Conservation (phyloP, 768 basidiomycete species). For the Cyathus striatus region DNA sequence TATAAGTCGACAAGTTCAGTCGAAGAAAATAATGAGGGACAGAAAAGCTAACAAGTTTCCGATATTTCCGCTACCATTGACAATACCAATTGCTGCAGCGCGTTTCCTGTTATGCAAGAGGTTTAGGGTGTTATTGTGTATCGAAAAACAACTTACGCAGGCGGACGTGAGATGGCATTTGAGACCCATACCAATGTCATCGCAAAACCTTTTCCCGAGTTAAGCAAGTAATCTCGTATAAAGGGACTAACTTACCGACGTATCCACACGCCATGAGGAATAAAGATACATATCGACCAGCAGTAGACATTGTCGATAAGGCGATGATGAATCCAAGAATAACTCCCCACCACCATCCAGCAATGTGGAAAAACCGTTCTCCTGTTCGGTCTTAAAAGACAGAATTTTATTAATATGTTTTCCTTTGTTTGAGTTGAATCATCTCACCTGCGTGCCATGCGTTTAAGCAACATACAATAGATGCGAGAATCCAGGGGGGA, state of each 20-base stretch:
- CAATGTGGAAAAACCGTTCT: conserved; percentile 61
- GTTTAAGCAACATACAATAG: conserved; percentile 42
- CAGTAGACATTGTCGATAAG: conserved; percentile 45
- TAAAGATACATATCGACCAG: conserved; percentile 53
- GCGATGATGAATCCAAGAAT: conserved; percentile 60
- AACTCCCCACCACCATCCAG: conserved; percentile 53
- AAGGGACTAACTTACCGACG: conserved; percentile 17
- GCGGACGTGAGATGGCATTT: conserved; percentile 56
- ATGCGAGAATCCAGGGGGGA: conserved; percentile 60
- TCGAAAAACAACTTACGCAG: conserved; percentile 29
- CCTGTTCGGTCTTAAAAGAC: conserved; percentile 42
- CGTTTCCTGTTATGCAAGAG: conserved; percentile 30
- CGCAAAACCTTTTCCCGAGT: conserved; percentile 35
- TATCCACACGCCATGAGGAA: conserved; percentile 63
- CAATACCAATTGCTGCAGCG: conserved; percentile 56
- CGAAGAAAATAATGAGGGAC: not conserved
- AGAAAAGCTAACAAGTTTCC: conserved; percentile 48
- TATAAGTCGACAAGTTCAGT: conserved; percentile 15
- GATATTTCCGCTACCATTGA: conserved; percentile 53
- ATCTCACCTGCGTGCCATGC: conserved; percentile 45
- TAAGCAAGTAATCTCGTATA: not conserved
- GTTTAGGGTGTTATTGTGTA: not conserved
- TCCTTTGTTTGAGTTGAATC: not conserved
- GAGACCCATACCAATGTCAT: conserved; percentile 60
- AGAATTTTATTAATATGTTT: not conserved